Evolutionary conservation across 169 alveolate genomes (phyloP), one percentile per base, ranked within the genome.

Genomic region (Plasmodium malariae): DNA sequence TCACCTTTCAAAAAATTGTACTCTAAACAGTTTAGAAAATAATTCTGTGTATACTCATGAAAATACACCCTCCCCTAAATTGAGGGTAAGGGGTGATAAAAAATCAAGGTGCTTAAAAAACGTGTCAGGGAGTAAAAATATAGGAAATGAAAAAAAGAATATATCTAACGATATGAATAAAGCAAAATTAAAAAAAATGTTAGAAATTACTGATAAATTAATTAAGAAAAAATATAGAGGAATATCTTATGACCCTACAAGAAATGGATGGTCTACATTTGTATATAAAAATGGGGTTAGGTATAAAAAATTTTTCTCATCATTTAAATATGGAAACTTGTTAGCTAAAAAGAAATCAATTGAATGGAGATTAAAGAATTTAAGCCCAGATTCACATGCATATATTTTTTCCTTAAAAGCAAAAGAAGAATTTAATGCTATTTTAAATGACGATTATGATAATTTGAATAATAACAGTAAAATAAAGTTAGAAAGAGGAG

Each of bases 261-360:
- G 85, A 67, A 83, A 83, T 83, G 91, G 91, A 24, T 83, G 91
- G 91, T 83, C 86, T 2, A 83, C 91, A 17, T 83, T 83, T 67
- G 91, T 83, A 32, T 83, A 83, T 83, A 83, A 83, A 83, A 72
- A 67, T 19, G 91, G 91, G 26, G 73, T 54, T 24, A 37, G 91
- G 19, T 21, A 32, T 55, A 83, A 83, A 36, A 83, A 83, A 59
- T 83, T 83, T 83, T 83, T 67, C 21, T 83, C 91, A 30, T 83
- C 91, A 14, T 65, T 37, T 36, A 83, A 83, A 83, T 83, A 83
- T 30, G 91, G 91, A 68, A 69, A 83, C 28, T 34, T 83, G 37
- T 55, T 83, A 83, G 91, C 91, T 19, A 83, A 83, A 83, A 83
- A 83, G 30, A 83, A 83, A 43, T 68, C 68, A 19, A 83, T 83